phyloP scores from a whole-genome alignment of 2,329 filamentous ascomycete species.

The Fusarium globosum region DNA sequence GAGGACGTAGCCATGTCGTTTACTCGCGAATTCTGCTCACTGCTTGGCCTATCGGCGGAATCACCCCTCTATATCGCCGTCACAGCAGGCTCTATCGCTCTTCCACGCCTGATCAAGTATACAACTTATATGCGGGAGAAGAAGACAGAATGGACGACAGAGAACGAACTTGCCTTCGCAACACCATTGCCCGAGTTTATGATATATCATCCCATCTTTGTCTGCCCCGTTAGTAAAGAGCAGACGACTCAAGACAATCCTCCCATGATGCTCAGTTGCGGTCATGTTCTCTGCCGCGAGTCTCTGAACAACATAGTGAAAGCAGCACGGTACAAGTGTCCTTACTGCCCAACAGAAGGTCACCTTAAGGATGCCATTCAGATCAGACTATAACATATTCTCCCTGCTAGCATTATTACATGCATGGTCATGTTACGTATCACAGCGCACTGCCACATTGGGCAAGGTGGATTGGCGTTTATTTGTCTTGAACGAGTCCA shows the following conservation, averaged over 20 bases:
- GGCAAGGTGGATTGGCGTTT: constrained; percentile 16
- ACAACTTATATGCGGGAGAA: constrained; percentile 88
- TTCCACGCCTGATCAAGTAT: constrained; percentile 90
- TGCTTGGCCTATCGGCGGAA: constrained; percentile 89
- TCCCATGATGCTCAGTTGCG: constrained; percentile 96
- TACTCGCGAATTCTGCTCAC: constrained; percentile 91
- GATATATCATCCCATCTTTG: constrained; percentile 95
- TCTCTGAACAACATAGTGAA: constrained; percentile 84
- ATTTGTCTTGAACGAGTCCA: neutral
- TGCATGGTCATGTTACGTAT: neutral
- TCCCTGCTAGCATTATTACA: neutral
- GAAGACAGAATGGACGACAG: constrained; percentile 93
- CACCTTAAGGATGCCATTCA: constrained; percentile 79
- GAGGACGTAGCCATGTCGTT: constrained; percentile 88
- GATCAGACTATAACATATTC: constrained; percentile 68
- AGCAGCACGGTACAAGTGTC: constrained; percentile 88
- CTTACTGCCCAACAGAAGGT: constrained; percentile 92
- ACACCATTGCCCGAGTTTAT: constrained; percentile 69
- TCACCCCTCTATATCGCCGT: constrained; percentile 93
- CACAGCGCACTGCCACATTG: neutral
- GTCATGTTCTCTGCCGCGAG: constrained; percentile 91
- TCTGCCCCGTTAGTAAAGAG: constrained; percentile 96
- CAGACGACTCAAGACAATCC: constrained; percentile 94
- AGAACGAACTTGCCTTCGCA: constrained; percentile 87
- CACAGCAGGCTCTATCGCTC: constrained; percentile 90